These are phyloP conservation scores for Vitis riparia DNA, from an alignment of 164 flowering plant species.

Conservation along the genomic window DNA sequence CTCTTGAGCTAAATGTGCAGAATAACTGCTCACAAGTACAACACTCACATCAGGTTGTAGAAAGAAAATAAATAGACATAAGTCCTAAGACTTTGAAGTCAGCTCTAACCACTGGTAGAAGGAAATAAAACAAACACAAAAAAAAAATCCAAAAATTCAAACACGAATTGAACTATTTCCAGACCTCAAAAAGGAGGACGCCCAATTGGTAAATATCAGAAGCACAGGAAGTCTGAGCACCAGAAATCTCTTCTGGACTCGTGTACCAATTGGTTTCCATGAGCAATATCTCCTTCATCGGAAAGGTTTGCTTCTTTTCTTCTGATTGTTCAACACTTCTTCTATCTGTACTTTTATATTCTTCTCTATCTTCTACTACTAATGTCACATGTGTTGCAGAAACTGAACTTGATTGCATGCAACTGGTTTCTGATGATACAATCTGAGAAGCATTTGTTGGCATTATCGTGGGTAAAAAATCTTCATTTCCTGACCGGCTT, in stretches of 20 bases:
- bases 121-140: background rate
- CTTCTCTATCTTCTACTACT: conserved; percentile 34
- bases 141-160: background rate
- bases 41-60: conserved; percentile 8
- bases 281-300: conserved; percentile 70
- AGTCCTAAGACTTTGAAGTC: background rate
- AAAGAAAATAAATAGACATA: background rate
- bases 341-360: conserved; percentile 24
- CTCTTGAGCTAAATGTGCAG: conserved; percentile 71
- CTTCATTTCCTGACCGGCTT: conserved; percentile 26
- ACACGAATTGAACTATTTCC: background rate
- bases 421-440: conserved; percentile 43
- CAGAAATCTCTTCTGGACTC: conserved; percentile 88
- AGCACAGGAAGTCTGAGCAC: conserved; percentile 65
- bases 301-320: conserved; percentile 54
- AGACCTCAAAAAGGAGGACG: conserved; percentile 94
- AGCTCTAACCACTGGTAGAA: background rate
- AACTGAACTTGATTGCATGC: conserved; percentile 51
- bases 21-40: conserved; percentile 57
- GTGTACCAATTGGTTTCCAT: conserved; percentile 90
- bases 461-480: conserved; percentile 10
- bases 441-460: conserved; percentile 25
- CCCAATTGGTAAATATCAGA: conserved; percentile 90
- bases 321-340: conserved; percentile 34
- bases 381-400: conserved; percentile 25